Evolutionary conservation across 106 monocot genomes (phyloP).

Genomic region (Vanilla planifolia): DNA sequence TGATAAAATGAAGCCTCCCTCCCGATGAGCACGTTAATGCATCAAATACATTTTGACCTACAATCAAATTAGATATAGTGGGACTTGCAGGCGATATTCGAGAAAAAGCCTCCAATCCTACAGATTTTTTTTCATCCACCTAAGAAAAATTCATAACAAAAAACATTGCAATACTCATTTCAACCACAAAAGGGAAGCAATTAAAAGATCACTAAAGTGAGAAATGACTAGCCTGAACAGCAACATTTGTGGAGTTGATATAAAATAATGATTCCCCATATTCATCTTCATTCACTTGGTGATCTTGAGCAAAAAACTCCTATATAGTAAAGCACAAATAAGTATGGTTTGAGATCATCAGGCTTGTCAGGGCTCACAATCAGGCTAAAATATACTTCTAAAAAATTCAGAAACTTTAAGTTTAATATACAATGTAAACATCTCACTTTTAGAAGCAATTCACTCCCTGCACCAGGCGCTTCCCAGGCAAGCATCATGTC

Average conservation of each 20-base stretch:
- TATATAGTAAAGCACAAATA: not conserved
- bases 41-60: conserved; percentile 82
- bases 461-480: conserved; percentile 42
- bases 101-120: conserved; percentile 74
- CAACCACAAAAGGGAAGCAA: not conserved
- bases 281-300: conserved; percentile 32
- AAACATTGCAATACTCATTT: not conserved
- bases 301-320: not conserved
- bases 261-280: conserved; percentile 69
- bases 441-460: conserved; percentile 49
- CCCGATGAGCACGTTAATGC: conserved; percentile 59
- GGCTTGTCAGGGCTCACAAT: too few species aligned
- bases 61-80: conserved; percentile 68
- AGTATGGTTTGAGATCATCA: too few species aligned
- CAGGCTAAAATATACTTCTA: too few species aligned
- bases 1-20: conserved; percentile 78
- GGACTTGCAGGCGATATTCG: conserved; percentile 65
- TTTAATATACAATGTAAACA: too few species aligned
- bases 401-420: too few species aligned
- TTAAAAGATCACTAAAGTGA: not conserved
- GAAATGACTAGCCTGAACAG: conserved; percentile 50
- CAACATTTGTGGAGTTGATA: conserved; percentile 56
- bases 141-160: conserved; percentile 17
- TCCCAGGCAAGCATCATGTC: conserved; percentile 99
- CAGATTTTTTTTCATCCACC: conserved; percentile 68